A percentile compares a stretch with the other conserved stretches of the same genome.
Evolutionary conservation across 352 stramenopile genomes (phyloP).

Genomic region (Pythium utonaiense): DNA sequence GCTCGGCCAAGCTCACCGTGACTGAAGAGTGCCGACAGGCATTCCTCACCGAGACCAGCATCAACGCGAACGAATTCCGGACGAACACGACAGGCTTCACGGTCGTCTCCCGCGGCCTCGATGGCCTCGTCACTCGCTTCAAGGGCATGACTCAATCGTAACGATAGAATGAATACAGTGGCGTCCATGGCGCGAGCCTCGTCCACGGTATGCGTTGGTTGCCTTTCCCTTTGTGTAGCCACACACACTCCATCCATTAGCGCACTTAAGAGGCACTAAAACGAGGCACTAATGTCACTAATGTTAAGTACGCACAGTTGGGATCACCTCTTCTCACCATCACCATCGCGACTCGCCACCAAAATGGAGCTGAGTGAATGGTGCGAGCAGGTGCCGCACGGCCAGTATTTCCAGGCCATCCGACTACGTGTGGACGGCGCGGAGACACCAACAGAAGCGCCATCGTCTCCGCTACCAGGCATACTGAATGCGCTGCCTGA

Average conservation of each 20-base stretch:
- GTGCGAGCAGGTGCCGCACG: conserved; percentile 27
- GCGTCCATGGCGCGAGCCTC: no score
- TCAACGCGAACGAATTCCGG: conserved; percentile 53
- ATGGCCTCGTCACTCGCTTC: conserved; percentile 39
- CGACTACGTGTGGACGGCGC: conserved; percentile 18
- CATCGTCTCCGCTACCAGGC: background rate
- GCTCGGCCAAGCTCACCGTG: conserved; percentile 36
- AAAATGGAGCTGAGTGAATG: conserved; percentile 29
- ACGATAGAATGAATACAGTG: no score
- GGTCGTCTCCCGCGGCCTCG: conserved; percentile 48
- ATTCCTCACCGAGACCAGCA: conserved; percentile 51
- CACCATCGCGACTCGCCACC: conserved; percentile 4
- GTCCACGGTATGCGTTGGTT: no score
- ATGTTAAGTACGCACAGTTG: conserved; percentile 18
- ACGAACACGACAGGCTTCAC: conserved; percentile 46
- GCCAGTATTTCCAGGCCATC: conserved; percentile 27
- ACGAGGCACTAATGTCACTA: background rate
- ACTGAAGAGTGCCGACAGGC: conserved; percentile 39
- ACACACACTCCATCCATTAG: background rate
- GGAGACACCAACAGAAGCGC: background rate
- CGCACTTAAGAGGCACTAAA: conserved; percentile 22
- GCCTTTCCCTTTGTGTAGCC: background rate
- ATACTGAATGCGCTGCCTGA: background rate
- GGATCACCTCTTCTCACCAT: background rate
- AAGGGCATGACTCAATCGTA: background rate